Base-by-base conservation (phyloP, 1,284 basidiomycete genomes). In the Naganishia albida region DNA sequence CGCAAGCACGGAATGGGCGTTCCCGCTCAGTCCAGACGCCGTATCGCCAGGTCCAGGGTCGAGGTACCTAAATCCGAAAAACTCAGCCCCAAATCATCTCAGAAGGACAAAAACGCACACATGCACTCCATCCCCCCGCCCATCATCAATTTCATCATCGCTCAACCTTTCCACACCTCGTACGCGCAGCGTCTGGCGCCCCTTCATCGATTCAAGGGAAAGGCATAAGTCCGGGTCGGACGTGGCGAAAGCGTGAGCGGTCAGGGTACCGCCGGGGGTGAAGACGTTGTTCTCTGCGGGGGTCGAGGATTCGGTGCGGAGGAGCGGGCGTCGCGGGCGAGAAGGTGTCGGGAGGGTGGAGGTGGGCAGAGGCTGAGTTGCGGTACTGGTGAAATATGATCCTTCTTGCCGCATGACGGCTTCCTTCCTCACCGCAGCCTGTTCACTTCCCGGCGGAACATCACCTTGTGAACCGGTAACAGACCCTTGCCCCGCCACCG, bases 121-220 rank as follows among this genome's bases (percentile, higher is more conserved):
- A 15, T 53, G 73, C 72, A 77, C 72, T 43, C 77, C 75, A 7
- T 77, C 74, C 0, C 60, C 72, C 1, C 67, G 70, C 10, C 50
- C 42, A 26, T 65, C 74, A 25, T 72, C 72, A 7, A 65, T 64
- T 6, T 78, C 78, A 6, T 76, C 53, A 57, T 64, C 68, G 18
- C 71, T 72, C 20, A 78, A 59, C 38, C 74, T 67, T 28, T 74
- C 70, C 7, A 77, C 52, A 0, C 73, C 74, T 25, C 75, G 67
- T 0, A 78, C 70, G 30, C 75, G 72, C 12, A 80, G 69, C 20
- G 72, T 74, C 63, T 75, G 77, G 20, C 77, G 67, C 0, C 78
- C 78, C 44, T 76, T 66, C 72, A 78, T 73, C 2, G 74, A 75
- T 66, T 80, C 78, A 28, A 80, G 72, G n/a, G 77, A 78, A 2